Evolutionary conservation across 495 filamentous ascomycete genomes (phyloP), one percentile per base, ranked within the genome.

Genomic region (Tuber brumale): DNA sequence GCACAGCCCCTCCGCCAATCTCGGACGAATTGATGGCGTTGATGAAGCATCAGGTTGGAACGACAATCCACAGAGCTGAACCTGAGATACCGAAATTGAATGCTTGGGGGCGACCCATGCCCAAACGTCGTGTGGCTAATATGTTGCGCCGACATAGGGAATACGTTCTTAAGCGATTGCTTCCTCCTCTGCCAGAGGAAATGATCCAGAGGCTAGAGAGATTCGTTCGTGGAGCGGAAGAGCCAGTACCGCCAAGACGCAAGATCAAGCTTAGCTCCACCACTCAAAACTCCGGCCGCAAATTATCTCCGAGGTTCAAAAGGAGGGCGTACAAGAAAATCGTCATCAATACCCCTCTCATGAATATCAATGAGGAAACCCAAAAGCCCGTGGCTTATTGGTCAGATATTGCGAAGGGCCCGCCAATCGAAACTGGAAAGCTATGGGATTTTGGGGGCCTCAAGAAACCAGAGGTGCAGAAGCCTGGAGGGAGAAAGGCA

Each of bases 111-210:
- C 85, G 86, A 7, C 88, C 89, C 0, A 81, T 92, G 69, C 80
- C 89, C 0, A 73, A 83, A 21, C 87, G 83, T 72, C 87, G 91
- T 3, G 82, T 82, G 48, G 83, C 85, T 66, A 92, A 91, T 72
- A 89, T 91, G 71, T 84, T 88, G 16, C 87, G 85, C 73, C 86
- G 86, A 74, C 90, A 89, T 86, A 94, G 92, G 85, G 86, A 84
- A 0, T 48, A 77, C 0, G 83, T 89, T 61, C 85, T 92, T 31
- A 81, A 85, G 0, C 86, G 86, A 69, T 79, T 93, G 7, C 83
- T 92, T n/a, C 92, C 94, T 10, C 95, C 95, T 2, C 78, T 97
- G 1, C 90, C 92, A 0, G 77, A 85, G 37, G 76, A 85, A 23
- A 93, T 95, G 75, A 92, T 92, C 86, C 84, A 88, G 41, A 80